Evolutionary conservation across 305 asterid species (phyloP).

Genomic region (Andrographis paniculata): DNA sequence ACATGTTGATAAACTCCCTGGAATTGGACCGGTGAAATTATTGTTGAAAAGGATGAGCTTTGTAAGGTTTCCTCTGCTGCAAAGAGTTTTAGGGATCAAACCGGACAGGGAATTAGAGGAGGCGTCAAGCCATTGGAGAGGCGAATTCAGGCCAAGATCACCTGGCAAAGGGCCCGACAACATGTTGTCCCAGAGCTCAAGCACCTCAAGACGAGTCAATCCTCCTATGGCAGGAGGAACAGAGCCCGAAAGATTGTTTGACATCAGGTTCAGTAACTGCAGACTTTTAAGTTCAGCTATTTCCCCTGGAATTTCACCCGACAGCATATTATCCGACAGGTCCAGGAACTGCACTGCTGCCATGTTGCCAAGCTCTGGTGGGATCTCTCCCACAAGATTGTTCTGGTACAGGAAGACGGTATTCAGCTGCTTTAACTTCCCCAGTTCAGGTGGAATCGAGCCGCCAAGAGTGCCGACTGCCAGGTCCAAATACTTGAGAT

Average conservation of each 20-base stretch:
- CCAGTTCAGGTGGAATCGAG: constrained; percentile 56
- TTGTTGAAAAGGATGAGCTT: constrained; percentile 86
- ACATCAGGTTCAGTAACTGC: constrained; percentile 67
- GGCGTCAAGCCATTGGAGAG: constrained; percentile 69
- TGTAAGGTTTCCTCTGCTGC: constrained; percentile 61
- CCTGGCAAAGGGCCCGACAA: constrained; percentile 58
- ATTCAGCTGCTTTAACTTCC: constrained; percentile 35
- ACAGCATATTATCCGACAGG: constrained; percentile 67
- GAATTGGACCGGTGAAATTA: constrained; percentile 70
- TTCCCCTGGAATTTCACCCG: constrained; percentile 56
- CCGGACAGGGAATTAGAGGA: constrained; percentile 71
- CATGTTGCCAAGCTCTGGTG: constrained; percentile 50
- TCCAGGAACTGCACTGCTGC: constrained; percentile 49
- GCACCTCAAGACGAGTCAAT: constrained; percentile 39
- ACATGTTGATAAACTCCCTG: constrained; percentile 51
- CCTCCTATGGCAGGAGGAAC: constrained; percentile 43
- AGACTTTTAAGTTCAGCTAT: constrained; percentile 45
- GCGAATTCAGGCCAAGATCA: constrained; percentile 58
- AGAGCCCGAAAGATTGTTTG: constrained; percentile 51
- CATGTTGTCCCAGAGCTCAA: constrained; percentile 85
- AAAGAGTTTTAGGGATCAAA: constrained; percentile 44
- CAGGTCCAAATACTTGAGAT: constrained; percentile 62
- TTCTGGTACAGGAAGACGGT: constrained; percentile 72
- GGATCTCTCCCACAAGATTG: constrained; percentile 56
- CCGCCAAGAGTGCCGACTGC: constrained; percentile 72